Base-by-base conservation (phyloP, 768 basidiomycete genomes). In the Neoboletus brunneissimus region DNA sequence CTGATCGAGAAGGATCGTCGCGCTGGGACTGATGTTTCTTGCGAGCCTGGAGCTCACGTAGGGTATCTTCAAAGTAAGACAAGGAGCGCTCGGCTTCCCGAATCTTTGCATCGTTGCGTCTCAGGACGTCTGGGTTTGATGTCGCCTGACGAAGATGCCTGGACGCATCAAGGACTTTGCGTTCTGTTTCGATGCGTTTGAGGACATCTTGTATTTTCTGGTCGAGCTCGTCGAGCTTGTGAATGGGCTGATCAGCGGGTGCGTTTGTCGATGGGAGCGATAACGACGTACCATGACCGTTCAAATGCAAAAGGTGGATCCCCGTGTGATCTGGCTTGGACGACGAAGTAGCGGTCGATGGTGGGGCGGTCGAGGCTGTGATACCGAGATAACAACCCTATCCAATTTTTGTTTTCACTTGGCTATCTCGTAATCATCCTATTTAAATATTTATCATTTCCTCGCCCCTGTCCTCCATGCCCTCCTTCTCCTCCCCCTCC, bases 181-280 rank as follows among this genome's bases (percentile, higher is more conserved):
- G 89, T 77, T 96, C 92, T 35, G 89, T 94, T 76, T 88, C 84
- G 72, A 96, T 94, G 72, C 89, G 89, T 74, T 84, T 88, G 77
- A 87, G 84, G 66, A 94, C 86, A 73, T 93, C 91, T 72, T 87
- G 86, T 71, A 95, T 93, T 84, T 94, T 95, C 83, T 87, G 86
- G 84, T 94, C 91, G 75, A 93, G 79, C 75, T 91, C 88, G 67
- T 69, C 67, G 48, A 73, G 61, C 72, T 73, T 57, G 49, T 23
- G n/a, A 27, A 18, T 16, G 43, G 4, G 22, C 6, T 51, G 57
- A 51, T 63, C 22, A 62, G 44, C 32, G 12, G 27, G 47, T 22
- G 10, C 20, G 43, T 27, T 29, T 15, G 57, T 58, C 32, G 53
- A 58, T 52, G 47, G 4, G 31, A 38, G 42, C 55, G 62, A 63